A percentile compares a stretch with the other conserved stretches of the same genome.
Conservation (phyloP, 2,329 filamentous ascomycete genomes). For the Fusarium sp. region DNA sequence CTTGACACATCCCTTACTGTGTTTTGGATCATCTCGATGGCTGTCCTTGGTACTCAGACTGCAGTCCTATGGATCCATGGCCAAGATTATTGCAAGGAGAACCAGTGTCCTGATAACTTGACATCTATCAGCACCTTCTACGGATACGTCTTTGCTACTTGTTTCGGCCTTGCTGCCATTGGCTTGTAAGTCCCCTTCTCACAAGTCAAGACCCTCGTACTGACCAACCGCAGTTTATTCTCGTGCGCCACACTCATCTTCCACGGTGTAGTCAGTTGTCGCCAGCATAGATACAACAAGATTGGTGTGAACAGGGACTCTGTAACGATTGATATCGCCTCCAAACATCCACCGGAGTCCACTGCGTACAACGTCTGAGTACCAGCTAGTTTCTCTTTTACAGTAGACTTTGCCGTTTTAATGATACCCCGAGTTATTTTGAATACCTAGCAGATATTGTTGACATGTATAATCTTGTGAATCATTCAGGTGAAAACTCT, state of each 20-base stretch:
- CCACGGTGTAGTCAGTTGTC: slow-evolving; percentile 57
- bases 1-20: slow-evolving; percentile 65
- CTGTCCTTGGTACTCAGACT: slow-evolving; percentile 55
- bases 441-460: background rate
- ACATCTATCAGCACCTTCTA: slow-evolving; percentile 31
- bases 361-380: slow-evolving; percentile 1
- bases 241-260: slow-evolving; percentile 58
- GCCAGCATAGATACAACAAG: slow-evolving; percentile 55
- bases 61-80: slow-evolving; percentile 43
- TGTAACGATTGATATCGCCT: background rate
- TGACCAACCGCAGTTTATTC: slow-evolving; percentile 53
- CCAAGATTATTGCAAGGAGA: slow-evolving; percentile 43
- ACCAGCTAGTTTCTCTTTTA: background rate
- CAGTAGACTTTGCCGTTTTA: background rate
- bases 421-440: background rate
- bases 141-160: slow-evolving; percentile 52
- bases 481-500: no score
- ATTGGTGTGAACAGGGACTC: slow-evolving; percentile 21
- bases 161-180: slow-evolving; percentile 57
- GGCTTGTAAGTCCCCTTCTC: slow-evolving; percentile 56
- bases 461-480: no score
- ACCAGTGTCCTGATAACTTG: slow-evolving; percentile 40
- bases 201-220: fast-evolving
- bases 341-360: slow-evolving; percentile 9
- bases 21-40: slow-evolving; percentile 65